phyloP scores from a whole-genome alignment of 2,329 filamentous ascomycete genomes.

The Fusarium sp. region DNA sequence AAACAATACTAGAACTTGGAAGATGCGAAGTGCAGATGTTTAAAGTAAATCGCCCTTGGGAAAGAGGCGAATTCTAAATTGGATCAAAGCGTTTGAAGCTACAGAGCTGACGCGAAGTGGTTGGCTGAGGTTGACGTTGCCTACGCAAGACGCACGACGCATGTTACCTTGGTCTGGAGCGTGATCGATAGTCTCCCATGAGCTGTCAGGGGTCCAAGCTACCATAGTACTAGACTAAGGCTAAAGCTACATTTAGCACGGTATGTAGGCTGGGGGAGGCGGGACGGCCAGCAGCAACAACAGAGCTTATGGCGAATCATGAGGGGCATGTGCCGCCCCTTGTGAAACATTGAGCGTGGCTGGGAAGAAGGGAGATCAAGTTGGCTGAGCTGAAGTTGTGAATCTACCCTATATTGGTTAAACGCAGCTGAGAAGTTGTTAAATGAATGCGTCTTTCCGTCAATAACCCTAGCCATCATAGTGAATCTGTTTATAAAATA shows the following conservation, averaged over 20 bases:
- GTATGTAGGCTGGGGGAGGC: not conserved
- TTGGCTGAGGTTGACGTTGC: slow-evolving; percentile 22
- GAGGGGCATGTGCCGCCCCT: slow-evolving; percentile 32
- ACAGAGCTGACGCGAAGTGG: slow-evolving; percentile 31
- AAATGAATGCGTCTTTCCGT: not conserved
- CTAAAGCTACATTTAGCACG: not conserved
- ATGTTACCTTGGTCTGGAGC: slow-evolving; percentile 21
- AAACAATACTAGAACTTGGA: not conserved
- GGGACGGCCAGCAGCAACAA: not conserved
- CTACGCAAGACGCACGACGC: not conserved
- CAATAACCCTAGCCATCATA: not conserved
- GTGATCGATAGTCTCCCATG: slow-evolving; percentile 36
- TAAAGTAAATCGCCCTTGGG: slow-evolving; percentile 2
- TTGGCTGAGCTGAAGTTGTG: not conserved
- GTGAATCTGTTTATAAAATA: too few species aligned
- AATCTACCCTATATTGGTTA: not conserved
- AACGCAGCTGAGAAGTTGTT: not conserved
- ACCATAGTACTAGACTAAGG: not conserved
- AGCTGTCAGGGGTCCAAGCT: slow-evolving; percentile 18
- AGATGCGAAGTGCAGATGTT: slow-evolving; percentile 13
- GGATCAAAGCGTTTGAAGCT: slow-evolving; percentile 23
- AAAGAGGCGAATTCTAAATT: slow-evolving; percentile 23
- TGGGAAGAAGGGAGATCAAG: slow-evolving; percentile 6
- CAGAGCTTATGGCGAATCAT: slow-evolving; percentile 38
- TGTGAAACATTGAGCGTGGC: slow-evolving; percentile 39